Conservation (phyloP, 192 early-diverging fungal genomes). For the Backusella morwellensis region DNA sequence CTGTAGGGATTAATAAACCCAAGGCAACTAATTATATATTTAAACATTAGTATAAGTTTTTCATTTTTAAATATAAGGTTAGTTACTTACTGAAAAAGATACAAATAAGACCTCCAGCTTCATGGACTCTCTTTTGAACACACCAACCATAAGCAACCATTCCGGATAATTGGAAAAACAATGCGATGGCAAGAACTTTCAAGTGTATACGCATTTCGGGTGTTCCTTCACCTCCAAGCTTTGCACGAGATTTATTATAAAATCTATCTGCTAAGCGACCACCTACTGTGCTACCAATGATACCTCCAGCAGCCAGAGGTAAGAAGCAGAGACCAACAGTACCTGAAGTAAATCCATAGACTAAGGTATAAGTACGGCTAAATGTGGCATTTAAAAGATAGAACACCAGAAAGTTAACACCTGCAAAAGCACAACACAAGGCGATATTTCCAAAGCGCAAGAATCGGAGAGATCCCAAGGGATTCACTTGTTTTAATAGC, state of each 20-base stretch:
- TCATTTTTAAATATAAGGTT: neutral
- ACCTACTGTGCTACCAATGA: conserved; percentile 17
- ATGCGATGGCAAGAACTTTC: neutral
- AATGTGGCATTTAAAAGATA: conserved; percentile 32
- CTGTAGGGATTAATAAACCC: conserved; percentile 23
- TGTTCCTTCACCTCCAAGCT: conserved; percentile 2
- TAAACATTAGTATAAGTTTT: neutral
- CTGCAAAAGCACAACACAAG: conserved; percentile 15
- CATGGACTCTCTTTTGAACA: conserved; percentile 29
- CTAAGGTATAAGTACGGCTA: conserved; percentile 30
- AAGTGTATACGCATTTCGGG: conserved; percentile 28
- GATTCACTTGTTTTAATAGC: conserved; percentile 15
- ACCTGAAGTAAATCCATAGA: conserved; percentile 26
- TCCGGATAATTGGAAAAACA: conserved; percentile 7
- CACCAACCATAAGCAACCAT: conserved; percentile 36
- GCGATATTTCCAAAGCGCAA: conserved; percentile 23
- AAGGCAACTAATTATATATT: conserved; percentile 18
- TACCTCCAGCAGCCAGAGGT: conserved; percentile 25
- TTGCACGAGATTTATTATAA: conserved; percentile 14
- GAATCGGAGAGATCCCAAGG: conserved; percentile 13
- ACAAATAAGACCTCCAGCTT: conserved; percentile 23
- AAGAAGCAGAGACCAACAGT: conserved; percentile 36
- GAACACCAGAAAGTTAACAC: conserved; percentile 25
- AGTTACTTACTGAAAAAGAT: conserved; percentile 30
- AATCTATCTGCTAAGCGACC: conserved; percentile 21